A percentile compares a stretch with the other conserved stretches of the same genome.
phyloP scores from a whole-genome alignment of 2,329 filamentous ascomycete species.

The Sporothrix inflata region DNA sequence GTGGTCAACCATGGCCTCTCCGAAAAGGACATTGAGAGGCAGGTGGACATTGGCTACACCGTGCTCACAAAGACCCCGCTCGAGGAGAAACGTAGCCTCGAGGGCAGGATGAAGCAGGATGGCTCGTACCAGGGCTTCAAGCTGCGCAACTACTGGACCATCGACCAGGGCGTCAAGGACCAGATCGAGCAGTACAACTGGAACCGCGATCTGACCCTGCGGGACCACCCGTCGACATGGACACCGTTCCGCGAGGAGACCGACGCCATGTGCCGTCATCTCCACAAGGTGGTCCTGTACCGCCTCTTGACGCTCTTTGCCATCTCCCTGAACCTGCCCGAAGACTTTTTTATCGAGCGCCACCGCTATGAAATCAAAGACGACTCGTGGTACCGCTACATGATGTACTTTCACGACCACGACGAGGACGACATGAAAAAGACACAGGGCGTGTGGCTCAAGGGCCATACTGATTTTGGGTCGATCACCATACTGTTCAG shows the following conservation, averaged over 20 bases:
- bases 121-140: conserved; percentile 10
- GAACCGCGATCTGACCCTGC: background rate
- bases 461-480: background rate
- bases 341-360: conserved; percentile 57
- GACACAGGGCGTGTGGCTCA: conserved; percentile 3
- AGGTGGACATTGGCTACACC: conserved; percentile 1
- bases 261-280: conserved; percentile 24
- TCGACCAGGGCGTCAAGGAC: conserved; percentile 12
- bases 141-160: background rate
- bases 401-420: conserved; percentile 50
- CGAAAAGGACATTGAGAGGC: conserved; percentile 4
- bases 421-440: conserved; percentile 8
- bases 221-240: conserved; percentile 1
- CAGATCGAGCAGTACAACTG: conserved; percentile 14
- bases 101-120: conserved; percentile 2
- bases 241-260: background rate
- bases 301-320: conserved; percentile 60
- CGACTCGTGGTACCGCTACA: conserved; percentile 62
- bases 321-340: conserved; percentile 59
- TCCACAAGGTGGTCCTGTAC: conserved; percentile 50
- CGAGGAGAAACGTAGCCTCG: background rate
- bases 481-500: conserved; percentile 51
- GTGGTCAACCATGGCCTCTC: background rate
- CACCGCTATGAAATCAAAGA: conserved; percentile 58
- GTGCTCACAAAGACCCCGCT: conserved; percentile 6